Evolutionary conservation across 768 basidiomycete species (phyloP).

Genomic region (Mycena floridula): DNA sequence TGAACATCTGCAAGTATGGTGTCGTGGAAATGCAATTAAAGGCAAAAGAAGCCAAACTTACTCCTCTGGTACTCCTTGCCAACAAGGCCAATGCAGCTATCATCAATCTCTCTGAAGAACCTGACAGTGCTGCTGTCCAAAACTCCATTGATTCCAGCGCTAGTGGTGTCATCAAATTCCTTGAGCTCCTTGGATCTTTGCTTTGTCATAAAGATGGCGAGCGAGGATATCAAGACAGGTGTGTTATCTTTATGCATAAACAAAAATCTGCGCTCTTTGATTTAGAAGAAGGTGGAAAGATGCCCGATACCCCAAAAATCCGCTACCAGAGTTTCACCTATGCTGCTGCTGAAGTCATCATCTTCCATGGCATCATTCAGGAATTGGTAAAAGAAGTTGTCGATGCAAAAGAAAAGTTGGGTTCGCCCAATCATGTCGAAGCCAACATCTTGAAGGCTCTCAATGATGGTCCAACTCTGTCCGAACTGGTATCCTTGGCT

Average conservation of each 20-base stretch:
- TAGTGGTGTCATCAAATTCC: background rate
- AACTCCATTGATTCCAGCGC: background rate
- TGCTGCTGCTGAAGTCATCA: background rate
- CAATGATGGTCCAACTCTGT: background rate
- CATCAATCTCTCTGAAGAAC: background rate
- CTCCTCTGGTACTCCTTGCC: background rate
- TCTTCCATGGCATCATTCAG: background rate
- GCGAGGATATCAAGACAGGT: background rate
- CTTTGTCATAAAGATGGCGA: background rate
- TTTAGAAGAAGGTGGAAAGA: background rate
- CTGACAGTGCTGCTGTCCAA: background rate
- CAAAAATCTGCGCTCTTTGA: background rate
- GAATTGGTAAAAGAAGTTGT: background rate
- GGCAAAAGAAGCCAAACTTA: background rate
- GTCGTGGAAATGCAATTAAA: background rate
- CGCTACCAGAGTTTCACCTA: background rate
- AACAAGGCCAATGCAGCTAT: background rate
- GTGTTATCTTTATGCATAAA: background rate
- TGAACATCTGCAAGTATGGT: background rate
- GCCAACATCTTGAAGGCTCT: background rate
- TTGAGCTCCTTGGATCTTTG: background rate
- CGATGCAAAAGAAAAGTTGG: background rate
- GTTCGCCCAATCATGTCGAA: background rate
- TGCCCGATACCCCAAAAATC: background rate
- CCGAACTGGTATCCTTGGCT: background rate